A percentile compares a stretch with the other conserved stretches of the same genome.
Conservation (phyloP, 768 basidiomycete species). For the Asterophora lycoperdoides region DNA sequence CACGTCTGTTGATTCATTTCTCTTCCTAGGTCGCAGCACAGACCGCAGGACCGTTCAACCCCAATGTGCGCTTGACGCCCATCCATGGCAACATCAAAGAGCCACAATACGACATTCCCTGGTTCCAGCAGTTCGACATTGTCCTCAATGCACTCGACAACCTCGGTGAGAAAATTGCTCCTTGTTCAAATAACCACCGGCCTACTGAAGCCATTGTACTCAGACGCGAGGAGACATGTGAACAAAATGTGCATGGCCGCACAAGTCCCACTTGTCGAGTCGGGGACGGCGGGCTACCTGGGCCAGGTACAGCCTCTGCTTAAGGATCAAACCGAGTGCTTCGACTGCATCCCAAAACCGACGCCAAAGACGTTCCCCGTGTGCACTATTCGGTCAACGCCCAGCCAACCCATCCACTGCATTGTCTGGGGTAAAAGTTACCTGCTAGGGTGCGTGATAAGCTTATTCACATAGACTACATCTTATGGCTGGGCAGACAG, state of each 20-base stretch:
- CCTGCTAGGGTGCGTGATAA: slow-evolving; percentile 70
- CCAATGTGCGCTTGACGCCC: slow-evolving; percentile 80
- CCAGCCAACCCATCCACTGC: slow-evolving; percentile 96
- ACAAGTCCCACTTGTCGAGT: slow-evolving; percentile 86
- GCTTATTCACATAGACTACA: background rate
- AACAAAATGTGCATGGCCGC: slow-evolving; percentile 98
- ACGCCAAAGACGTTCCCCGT: slow-evolving; percentile 95
- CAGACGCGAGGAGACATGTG: slow-evolving; percentile 92
- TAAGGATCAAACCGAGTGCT: slow-evolving; percentile 90
- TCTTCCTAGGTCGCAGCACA: slow-evolving; percentile 67
- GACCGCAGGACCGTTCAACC: slow-evolving; percentile 81
- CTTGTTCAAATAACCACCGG: background rate
- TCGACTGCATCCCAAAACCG: slow-evolving; percentile 91
- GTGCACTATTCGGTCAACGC: slow-evolving; percentile 96
- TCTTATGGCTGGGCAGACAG: slow-evolving; percentile 49
- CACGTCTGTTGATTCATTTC: background rate
- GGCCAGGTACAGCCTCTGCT: slow-evolving; percentile 95
- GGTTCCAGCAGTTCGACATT: slow-evolving; percentile 89
- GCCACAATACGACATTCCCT: slow-evolving; percentile 78
- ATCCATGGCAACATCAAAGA: slow-evolving; percentile 97
- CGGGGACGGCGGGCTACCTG: slow-evolving; percentile 93
- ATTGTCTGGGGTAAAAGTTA: slow-evolving; percentile 99
- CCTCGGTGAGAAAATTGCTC: slow-evolving; percentile 56
- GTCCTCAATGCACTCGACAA: slow-evolving; percentile 97
- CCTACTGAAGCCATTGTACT: background rate